phyloP scores from a whole-genome alignment of 352 stramenopile genomes.

The Phytophthora chlamydospora region DNA sequence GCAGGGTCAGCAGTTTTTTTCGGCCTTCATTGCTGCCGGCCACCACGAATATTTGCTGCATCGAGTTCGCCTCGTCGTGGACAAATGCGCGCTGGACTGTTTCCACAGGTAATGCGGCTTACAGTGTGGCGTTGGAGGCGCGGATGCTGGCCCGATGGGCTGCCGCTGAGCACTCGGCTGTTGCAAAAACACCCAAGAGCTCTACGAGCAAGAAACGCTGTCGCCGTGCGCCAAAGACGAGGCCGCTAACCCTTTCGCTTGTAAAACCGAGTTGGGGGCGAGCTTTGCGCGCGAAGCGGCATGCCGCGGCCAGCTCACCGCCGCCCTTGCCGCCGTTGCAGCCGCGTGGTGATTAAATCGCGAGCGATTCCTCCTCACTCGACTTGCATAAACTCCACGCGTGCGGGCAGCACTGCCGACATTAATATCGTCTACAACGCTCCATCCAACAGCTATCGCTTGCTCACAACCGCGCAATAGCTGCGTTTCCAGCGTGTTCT shows the following conservation, averaged over 20 bases:
- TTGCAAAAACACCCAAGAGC: conserved; percentile 11
- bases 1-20: conserved; percentile 3
- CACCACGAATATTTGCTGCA: conserved; percentile 17
- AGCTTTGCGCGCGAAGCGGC: conserved; percentile 3
- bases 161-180: not conserved
- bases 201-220: conserved; percentile 9
- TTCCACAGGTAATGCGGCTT: too few relatives aligned
- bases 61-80: not conserved
- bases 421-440: conserved; percentile 3
- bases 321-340: conserved; percentile 12
- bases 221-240: conserved; percentile 19
- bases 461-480: conserved; percentile 14
- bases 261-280: conserved; percentile 9
- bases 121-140: not conserved
- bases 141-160: conserved; percentile 6
- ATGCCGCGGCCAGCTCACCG: not conserved
- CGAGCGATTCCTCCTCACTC: not conserved
- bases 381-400: conserved; percentile 11
- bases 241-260: conserved; percentile 10
- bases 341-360: conserved; percentile 6
- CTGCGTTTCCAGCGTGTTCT: conserved; percentile 29
- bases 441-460: not conserved
- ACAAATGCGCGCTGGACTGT: too few relatives aligned
- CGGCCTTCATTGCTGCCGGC: not conserved
- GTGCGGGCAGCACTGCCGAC: conserved; percentile 1